A percentile compares a stretch with the other conserved stretches of the same genome.
Conservation (phyloP, 306 rosid genomes). For the Lotus japonicus region DNA sequence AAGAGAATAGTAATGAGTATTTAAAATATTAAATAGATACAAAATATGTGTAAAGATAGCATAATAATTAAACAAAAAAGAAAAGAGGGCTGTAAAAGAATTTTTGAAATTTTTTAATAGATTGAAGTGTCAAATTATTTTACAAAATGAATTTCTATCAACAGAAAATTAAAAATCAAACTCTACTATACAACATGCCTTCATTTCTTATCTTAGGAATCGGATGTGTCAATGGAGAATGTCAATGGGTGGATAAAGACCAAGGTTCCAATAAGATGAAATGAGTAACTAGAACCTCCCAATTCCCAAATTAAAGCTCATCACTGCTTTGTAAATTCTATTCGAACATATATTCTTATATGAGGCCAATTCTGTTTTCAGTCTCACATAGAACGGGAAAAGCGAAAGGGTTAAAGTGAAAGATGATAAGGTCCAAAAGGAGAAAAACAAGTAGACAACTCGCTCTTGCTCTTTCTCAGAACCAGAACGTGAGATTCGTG, state of each 20-base stretch:
- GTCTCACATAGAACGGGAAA: background rate
- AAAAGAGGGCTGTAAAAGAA: too few species aligned
- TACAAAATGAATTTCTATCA: too few species aligned
- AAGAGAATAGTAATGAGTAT: too few species aligned
- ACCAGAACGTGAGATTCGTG: constrained; percentile 13
- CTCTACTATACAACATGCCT: too few species aligned
- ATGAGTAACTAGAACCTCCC: background rate
- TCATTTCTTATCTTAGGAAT: background rate
- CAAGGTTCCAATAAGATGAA: constrained; percentile 26
- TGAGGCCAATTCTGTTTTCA: background rate
- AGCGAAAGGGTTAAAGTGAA: background rate
- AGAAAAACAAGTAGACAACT: background rate
- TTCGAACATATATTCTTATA: too few species aligned
- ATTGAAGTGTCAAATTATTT: too few species aligned
- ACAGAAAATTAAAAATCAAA: too few species aligned
- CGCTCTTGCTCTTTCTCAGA: background rate
- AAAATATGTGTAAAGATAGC: too few species aligned
- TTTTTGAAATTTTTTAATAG: too few species aligned
- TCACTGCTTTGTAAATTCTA: constrained; percentile 1
- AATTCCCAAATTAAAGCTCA: too few species aligned
- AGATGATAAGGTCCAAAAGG: constrained; percentile 8
- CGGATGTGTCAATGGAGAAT: background rate
- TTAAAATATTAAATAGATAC: too few species aligned
- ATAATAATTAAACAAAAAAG: too few species aligned
- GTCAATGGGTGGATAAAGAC: background rate